These are phyloP conservation scores for Parmales sp. DNA, from an alignment of 108 stramenopile species.

Conservation along the genomic window DNA sequence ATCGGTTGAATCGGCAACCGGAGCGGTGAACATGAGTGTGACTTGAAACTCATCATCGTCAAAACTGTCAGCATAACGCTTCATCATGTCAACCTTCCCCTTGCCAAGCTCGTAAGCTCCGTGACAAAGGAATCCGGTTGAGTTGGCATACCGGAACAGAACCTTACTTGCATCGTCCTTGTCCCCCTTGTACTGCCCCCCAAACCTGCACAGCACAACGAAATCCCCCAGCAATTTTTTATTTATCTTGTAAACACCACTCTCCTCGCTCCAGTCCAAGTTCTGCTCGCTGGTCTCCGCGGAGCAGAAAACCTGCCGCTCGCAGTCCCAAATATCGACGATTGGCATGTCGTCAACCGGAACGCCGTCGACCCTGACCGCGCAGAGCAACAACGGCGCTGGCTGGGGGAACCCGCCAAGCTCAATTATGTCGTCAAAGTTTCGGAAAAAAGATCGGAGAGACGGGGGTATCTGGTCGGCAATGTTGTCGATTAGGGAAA, in stretches of 20 bases:
- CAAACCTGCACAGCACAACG: conserved; percentile 71
- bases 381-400: conserved; percentile 49
- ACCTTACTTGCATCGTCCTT: conserved; percentile 51
- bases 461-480: conserved; percentile 54
- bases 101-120: conserved; percentile 40
- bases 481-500: conserved; percentile 16
- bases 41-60: conserved; percentile 64
- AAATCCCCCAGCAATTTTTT: conserved; percentile 63
- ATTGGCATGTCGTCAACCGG: conserved; percentile 81
- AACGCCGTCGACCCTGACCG: conserved; percentile 67
- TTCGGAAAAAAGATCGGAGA: conserved; percentile 55
- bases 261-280: conserved; percentile 51
- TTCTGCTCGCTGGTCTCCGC: background rate
- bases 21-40: conserved; percentile 49
- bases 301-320: background rate
- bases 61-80: conserved; percentile 54
- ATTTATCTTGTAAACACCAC: conserved; percentile 51
- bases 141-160: conserved; percentile 73
- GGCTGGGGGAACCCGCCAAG: conserved; percentile 45
- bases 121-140: conserved; percentile 51
- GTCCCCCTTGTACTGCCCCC: conserved; percentile 54
- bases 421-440: conserved; percentile 55
- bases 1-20: no score
- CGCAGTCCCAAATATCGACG: conserved; percentile 66
- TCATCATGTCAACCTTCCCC: conserved; percentile 61